Evolutionary conservation across 2,329 filamentous ascomycete species (phyloP).

Genomic region (Cladobotryum protrusum): DNA sequence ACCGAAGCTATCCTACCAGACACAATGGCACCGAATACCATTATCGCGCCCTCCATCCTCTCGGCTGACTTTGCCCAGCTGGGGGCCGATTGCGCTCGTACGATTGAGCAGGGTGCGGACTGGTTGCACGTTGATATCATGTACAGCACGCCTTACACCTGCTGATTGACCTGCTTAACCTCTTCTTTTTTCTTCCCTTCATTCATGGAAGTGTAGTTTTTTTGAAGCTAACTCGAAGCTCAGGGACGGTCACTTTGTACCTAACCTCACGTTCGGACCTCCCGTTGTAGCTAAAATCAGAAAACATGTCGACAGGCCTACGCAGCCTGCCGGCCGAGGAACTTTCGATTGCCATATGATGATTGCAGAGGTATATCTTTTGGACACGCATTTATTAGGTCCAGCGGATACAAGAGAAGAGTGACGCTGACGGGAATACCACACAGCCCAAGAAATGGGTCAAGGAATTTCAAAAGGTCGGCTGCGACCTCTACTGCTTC

Average conservation of each 20-base stretch:
- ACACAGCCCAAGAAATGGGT: constrained; percentile 89
- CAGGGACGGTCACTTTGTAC: constrained; percentile 98
- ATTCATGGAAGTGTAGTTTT: neutral
- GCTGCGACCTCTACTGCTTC: constrained; percentile 99
- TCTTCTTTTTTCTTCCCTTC: too few species aligned
- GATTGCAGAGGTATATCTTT: constrained; percentile 75
- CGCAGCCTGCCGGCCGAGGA: constrained; percentile 64
- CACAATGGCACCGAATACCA: constrained; percentile 79
- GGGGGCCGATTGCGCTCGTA: constrained; percentile 77
- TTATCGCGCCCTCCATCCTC: constrained; percentile 97
- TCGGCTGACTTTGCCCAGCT: constrained; percentile 92
- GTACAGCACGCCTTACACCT: constrained; percentile 31
- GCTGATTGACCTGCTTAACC: neutral
- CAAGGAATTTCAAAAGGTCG: constrained; percentile 85
- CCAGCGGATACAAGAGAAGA: too few species aligned
- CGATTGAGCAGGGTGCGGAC: constrained; percentile 81
- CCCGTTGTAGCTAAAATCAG: constrained; percentile 94
- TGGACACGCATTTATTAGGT: neutral
- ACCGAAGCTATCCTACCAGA: neutral
- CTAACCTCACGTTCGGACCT: constrained; percentile 94
- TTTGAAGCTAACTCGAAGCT: neutral
- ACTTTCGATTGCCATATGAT: constrained; percentile 99
- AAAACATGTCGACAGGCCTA: constrained; percentile 71
- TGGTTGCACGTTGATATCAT: constrained; percentile 95
- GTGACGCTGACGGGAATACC: too few species aligned